Conservation (phyloP, 2,329 filamentous ascomycete species). For the Helotiales sp. region DNA sequence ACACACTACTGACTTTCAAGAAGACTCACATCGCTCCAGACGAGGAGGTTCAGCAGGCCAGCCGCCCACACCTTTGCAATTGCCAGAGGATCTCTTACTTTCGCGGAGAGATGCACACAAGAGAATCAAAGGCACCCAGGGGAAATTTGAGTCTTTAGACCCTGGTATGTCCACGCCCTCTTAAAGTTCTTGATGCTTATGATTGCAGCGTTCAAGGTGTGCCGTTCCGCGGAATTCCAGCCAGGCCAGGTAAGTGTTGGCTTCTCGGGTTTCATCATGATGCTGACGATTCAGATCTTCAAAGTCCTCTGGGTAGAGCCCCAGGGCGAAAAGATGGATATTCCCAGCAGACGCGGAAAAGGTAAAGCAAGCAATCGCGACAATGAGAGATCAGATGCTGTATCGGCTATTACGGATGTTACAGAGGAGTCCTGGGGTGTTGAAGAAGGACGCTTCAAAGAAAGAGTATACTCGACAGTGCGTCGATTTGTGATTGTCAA, state of each 20-base stretch:
- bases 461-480: slow-evolving; percentile 6
- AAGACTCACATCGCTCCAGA: too few relatives aligned
- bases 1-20: too few relatives aligned
- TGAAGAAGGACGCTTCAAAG: neutral
- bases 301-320: slow-evolving; percentile 24
- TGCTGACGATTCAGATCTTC: slow-evolving; percentile 15
- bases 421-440: neutral
- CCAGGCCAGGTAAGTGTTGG: slow-evolving; percentile 7
- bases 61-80: too few relatives aligned
- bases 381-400: neutral
- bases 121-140: neutral
- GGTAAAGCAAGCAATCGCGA: too few relatives aligned
- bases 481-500: slow-evolving; percentile 20
- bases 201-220: slow-evolving; percentile 7
- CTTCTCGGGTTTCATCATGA: neutral
- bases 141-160: neutral
- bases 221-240: slow-evolving; percentile 8
- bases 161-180: neutral
- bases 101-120: neutral
- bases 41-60: too few relatives aligned
- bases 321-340: neutral
- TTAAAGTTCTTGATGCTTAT: neutral
- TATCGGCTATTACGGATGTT: slow-evolving; percentile 1
- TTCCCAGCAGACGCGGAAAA: neutral
- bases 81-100: neutral